Conservation (phyloP, 2,329 filamentous ascomycete species). For the Aureobasidium zeae region DNA sequence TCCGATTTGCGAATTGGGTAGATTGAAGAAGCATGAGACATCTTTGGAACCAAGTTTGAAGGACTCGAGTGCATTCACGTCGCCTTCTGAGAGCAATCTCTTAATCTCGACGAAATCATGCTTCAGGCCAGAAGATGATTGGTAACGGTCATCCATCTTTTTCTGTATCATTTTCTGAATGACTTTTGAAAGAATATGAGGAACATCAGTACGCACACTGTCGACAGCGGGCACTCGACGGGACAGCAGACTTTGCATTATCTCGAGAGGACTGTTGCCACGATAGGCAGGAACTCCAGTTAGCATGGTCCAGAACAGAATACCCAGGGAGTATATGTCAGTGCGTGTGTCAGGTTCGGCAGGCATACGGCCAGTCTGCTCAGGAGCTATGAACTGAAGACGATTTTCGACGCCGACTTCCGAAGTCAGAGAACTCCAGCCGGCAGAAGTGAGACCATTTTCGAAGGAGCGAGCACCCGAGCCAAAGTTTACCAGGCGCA, state of each 20-base stretch:
- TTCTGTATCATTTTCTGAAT: slow-evolving; percentile 91
- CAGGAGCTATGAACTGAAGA: slow-evolving; percentile 82
- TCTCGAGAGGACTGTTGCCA: slow-evolving; percentile 72
- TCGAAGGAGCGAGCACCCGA: slow-evolving; percentile 83
- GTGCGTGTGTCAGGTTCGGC: slow-evolving; percentile 86
- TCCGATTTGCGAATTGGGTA: slow-evolving; percentile 74
- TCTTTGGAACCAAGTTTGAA: slow-evolving; percentile 76
- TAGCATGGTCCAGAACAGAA: slow-evolving; percentile 79
- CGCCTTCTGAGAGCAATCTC: slow-evolving; percentile 64
- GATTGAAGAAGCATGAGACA: slow-evolving; percentile 82
- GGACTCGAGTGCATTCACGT: slow-evolving; percentile 58
- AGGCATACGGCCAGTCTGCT: slow-evolving; percentile 88
- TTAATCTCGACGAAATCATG: slow-evolving; percentile 69
- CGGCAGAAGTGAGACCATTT: slow-evolving; percentile 72
- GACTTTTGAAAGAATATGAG: slow-evolving; percentile 69
- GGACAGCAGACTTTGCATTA: slow-evolving; percentile 80
- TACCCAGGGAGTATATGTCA: slow-evolving; percentile 85
- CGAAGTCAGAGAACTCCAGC: slow-evolving; percentile 75
- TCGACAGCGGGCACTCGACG: slow-evolving; percentile 70
- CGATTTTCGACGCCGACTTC: slow-evolving; percentile 83
- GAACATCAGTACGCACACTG: slow-evolving; percentile 69
- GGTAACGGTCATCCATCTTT: slow-evolving; percentile 77
- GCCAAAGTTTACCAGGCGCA: slow-evolving; percentile 77
- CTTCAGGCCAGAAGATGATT: slow-evolving; percentile 78
- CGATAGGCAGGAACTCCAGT: slow-evolving; percentile 73